These are phyloP conservation scores for Craspedostauros australis DNA, from an alignment of 108 stramenopile species.

Conservation along the genomic window DNA sequence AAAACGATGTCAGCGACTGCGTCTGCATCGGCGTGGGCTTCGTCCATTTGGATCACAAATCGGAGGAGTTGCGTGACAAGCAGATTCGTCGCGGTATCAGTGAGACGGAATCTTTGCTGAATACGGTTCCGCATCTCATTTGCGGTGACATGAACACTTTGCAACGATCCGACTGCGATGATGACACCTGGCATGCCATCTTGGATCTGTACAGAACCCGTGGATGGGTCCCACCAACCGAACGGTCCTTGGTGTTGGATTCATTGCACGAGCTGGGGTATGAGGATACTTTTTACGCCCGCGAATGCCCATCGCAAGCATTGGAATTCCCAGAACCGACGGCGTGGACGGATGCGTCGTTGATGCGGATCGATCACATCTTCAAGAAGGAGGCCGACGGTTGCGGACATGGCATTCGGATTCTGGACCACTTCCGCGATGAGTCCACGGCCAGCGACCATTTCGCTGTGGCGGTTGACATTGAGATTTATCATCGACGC, in stretches of 20 bases:
- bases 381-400: neutral
- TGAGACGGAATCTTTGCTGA: neutral
- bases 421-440: too few species aligned
- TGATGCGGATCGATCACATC: conserved; percentile 17
- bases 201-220: neutral
- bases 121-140: neutral
- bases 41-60: conserved; percentile 13
- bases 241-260: neutral
- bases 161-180: neutral
- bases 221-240: conserved; percentile 1
- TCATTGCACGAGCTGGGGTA: neutral
- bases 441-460: too few species aligned
- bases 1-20: neutral
- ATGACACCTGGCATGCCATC: neutral
- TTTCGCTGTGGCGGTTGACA: too few species aligned
- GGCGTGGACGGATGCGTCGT: conserved; percentile 4
- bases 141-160: conserved; percentile 19
- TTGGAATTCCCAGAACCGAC: neutral
- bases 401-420: too few species aligned
- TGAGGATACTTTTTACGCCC: conserved; percentile 8
- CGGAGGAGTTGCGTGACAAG: conserved; percentile 9
- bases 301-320: neutral
- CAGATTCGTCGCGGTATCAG: neutral
- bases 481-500: too few species aligned
- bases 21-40: neutral